Base-by-base conservation (phyloP, 495 filamentous ascomycete species). In the Bombardia bombarda region DNA sequence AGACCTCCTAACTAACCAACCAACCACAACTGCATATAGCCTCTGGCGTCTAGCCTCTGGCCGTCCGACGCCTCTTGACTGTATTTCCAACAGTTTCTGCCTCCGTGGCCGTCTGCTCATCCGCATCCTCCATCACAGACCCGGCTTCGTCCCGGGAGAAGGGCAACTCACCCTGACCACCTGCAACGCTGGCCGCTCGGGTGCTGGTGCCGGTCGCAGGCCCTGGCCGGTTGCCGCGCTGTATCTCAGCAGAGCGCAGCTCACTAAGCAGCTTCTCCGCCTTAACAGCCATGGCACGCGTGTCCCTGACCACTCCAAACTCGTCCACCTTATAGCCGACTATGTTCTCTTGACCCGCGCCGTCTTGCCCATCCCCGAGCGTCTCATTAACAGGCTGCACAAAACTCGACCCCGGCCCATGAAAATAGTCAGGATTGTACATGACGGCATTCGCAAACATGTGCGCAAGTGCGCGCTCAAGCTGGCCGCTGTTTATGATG, bases 401-500 rank as follows among this genome's bases (percentile, higher is more conserved):
- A 50, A 84, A 83, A 3, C 68, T 67, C 3, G 72, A 76, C 0
- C 83, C 82, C 28, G 86, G 77, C 0, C 83, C 83, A 28, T 84
- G 80, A 22, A 70, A 61, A 0, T 82, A 75, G 45, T 86, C 78
- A 1, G 83, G 78, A 50, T 97, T 98, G 73, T 88, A 98, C 92
- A 97, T 96, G 56, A 95, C 80, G 12, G 90, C 90, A 55, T 98
- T 98, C 38, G 86, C 83, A 55, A 96, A 96, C 84, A 97, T 95
- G 52, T 90, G 85, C 49, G 92, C 87, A n/a, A 98, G 62, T 57
- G 96, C 90, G 50, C 90, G 88, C 57, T 98, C 92, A 12, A 98
- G 70, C 58, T 98, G 92, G 3, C 81, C 76, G n/a, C 81, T 86
- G 64, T 97, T 98, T 58, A 98, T 85, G 45, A 98, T 93, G 4